Evolutionary conservation across 1,284 basidiomycete species (phyloP).

Genomic region (Apiotrichum porosum): DNA sequence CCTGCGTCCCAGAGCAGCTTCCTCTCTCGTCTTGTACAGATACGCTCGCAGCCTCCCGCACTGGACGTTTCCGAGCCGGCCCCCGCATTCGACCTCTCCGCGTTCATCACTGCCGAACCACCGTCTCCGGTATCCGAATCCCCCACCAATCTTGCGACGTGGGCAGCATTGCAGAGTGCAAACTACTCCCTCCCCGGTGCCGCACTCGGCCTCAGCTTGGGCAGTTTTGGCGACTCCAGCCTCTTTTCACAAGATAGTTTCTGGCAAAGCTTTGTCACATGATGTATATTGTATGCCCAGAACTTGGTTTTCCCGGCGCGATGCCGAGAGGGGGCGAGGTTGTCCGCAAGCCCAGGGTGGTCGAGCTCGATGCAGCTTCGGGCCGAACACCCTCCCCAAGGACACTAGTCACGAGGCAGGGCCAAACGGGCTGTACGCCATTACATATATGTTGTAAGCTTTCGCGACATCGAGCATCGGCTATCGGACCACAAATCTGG

Average conservation of each 20-base stretch:
- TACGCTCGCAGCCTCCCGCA: not conserved
- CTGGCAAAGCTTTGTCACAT: too few relatives aligned
- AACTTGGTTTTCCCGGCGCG: too few relatives aligned
- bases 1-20: conserved; percentile 24
- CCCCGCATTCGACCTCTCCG: not conserved
- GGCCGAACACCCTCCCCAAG: too few relatives aligned
- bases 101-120: not conserved
- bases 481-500: too few relatives aligned
- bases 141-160: not conserved
- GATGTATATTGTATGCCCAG: too few relatives aligned
- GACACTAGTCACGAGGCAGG: too few relatives aligned
- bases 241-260: not conserved
- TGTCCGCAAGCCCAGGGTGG: too few relatives aligned
- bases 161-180: not conserved
- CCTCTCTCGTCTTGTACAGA: conserved; percentile 12
- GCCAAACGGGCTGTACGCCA: too few relatives aligned
- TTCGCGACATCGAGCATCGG: too few relatives aligned
- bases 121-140: not conserved
- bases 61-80: conserved; percentile 18
- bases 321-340: too few relatives aligned
- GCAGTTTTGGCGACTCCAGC: not conserved
- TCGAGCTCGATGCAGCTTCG: too few relatives aligned
- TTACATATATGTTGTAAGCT: too few relatives aligned
- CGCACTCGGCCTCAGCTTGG: conserved; percentile 3
- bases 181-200: not conserved